Percentiles rank a stretch among this genome's conserved stretches.
Conservation (phyloP, 2,329 filamentous ascomycete species). For the Colletotrichum cordylinicola region DNA sequence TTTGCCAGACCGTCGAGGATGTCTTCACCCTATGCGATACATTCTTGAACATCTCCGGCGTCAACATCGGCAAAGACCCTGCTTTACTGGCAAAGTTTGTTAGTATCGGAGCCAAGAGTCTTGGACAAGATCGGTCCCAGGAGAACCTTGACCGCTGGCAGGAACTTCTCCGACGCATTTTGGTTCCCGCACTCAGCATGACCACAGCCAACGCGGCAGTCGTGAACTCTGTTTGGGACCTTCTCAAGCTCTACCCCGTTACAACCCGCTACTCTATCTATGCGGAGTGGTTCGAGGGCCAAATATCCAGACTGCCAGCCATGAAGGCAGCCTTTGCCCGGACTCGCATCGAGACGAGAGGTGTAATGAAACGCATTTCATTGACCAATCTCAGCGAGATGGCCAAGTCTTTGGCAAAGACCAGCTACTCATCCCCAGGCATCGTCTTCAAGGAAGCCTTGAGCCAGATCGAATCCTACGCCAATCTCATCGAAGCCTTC, state of each 20-base stretch:
- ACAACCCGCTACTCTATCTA: conserved; percentile 86
- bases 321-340: conserved; percentile 81
- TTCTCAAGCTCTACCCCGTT: conserved; percentile 80
- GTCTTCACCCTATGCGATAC: conserved; percentile 86
- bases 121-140: conserved; percentile 72
- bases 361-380: conserved; percentile 87
- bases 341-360: conserved; percentile 79
- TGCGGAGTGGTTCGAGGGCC: conserved; percentile 87
- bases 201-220: conserved; percentile 84
- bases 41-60: conserved; percentile 83
- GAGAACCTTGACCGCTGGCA: conserved; percentile 81
- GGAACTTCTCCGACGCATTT: conserved; percentile 79
- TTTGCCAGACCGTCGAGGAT: conserved; percentile 91
- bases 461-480: conserved; percentile 90
- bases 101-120: conserved; percentile 81
- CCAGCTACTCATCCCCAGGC: conserved; percentile 89
- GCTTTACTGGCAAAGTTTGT: conserved; percentile 80
- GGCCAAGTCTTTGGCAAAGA: conserved; percentile 88
- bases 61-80: conserved; percentile 87
- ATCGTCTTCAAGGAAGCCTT: conserved; percentile 90
- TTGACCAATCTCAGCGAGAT: conserved; percentile 86
- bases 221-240: conserved; percentile 84
- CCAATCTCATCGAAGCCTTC: conserved; percentile 92
- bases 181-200: conserved; percentile 89
- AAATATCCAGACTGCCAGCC: conserved; percentile 76